Evolutionary conservation across 2,329 filamentous ascomycete genomes (phyloP), one percentile per base, ranked within the genome.

Genomic region (Clathrospora elynae): DNA sequence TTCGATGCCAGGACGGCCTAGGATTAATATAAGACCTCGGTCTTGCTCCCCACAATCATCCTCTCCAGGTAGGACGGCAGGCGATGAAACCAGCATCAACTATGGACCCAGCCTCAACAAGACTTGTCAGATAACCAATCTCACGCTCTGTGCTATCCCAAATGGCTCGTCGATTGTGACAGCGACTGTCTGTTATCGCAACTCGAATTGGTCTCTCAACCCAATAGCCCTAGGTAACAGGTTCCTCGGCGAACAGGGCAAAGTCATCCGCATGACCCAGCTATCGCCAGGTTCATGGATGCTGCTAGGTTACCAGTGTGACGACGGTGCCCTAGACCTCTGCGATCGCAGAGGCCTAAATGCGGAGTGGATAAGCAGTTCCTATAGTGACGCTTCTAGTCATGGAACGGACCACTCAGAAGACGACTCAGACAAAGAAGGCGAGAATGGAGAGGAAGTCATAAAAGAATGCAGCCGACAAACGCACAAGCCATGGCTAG

Each of bases 391-490:
- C 24, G 30, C 22, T 42, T 14, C 35, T 33, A 55, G 31, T 36
- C 8, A 53, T 40, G 12, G 34, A 41, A 45, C 26, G 17, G 36
- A 46, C 29, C 8, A 44, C 44, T 45, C 18, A 47, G 42, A 53
- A 13, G n/a, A 51, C 31, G 14, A 49, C 36, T 40, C 3, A 8
- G 25, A 51, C 17, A 23, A 49, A 41, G 40, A 51, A 31, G 17
- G 35, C 17, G 20, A 43, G 26, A 39, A 55, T 34, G n/a, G 22
- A 34, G 40, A 53, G 23, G 17, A 53, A 29, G 26, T 18, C 26
- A 39, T n/a, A 36, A 23, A 35, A 24, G 20, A 37, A 47, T 42
- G 42, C 9, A 43, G 44, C 35, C 8, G 35, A 45, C 26, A 9
- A 45, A 52, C 13, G 20, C 35, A 26, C 22, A 47, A 34, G 19